Evolutionary conservation across 306 rosid genomes (phyloP), one percentile per base, ranked within the genome.

Genomic region (Astragalus glycyphyllos): DNA sequence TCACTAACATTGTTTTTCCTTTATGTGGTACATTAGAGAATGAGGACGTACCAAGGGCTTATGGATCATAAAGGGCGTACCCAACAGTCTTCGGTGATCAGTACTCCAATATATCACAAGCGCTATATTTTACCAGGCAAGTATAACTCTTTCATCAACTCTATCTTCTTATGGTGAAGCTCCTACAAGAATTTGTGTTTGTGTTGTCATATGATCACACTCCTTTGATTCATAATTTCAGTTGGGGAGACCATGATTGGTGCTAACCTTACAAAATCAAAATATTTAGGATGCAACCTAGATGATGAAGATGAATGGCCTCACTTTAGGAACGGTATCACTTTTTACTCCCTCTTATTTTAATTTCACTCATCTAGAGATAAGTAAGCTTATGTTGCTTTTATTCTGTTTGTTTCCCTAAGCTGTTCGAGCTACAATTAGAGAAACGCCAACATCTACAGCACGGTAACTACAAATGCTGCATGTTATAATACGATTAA

Each of bases 391-490:
- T 53, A 46, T 69, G 29, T 35, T 38, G 47, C 44, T 45, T 69
- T 54, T 73, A 45, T 81, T 75, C 29, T 41, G 53, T 66, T 76
- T 69, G 45, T 81, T 66, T 77, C 50, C 26, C 8, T 51, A 82
- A 95, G 99, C 91, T 75, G 96, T 95, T 71, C 92, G 89, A 47
- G 90, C 99, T 56, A 87, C 96, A 26, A 87, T 95, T 37, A 89
- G 92, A 64, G 96, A 95, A 85, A 82, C 90, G 1, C 96, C 99
- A 69, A 47, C 92, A 34, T 76, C 89, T 62, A 75, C 77, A 0
- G 77, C 76, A 68, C 86, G 96, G 98, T 90, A 84, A 75, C 48
- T 17, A 7, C 37, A 44, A 26, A 32, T 40, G 44, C 73, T 58
- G 20, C 56, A 59, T 47, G 34, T 20, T 67, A 46, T 64, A 26